A percentile compares a stretch with the other conserved stretches of the same genome.
Conservation (phyloP, 2,329 filamentous ascomycete species). For the Sphaerulina populicola region DNA sequence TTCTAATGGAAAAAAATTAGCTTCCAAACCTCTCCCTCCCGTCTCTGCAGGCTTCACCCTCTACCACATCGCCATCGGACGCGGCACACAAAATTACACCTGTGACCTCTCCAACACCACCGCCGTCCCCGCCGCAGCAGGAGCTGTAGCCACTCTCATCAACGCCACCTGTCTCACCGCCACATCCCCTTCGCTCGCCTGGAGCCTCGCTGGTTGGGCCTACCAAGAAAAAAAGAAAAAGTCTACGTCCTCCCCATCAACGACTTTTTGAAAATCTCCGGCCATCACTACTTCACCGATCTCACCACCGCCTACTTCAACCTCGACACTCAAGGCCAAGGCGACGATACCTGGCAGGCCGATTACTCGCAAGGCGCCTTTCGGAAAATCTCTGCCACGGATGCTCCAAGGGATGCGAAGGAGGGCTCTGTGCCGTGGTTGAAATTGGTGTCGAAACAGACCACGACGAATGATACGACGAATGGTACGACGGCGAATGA, state of each 20-base stretch:
- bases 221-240: no score
- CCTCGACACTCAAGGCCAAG: conserved; percentile 49
- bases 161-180: conserved; percentile 74
- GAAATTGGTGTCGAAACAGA: no score
- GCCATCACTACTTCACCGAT: conserved; percentile 73
- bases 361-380: conserved; percentile 54
- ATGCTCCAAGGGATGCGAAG: conserved; percentile 55
- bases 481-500: no score
- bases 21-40: conserved; percentile 47
- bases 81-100: conserved; percentile 91
- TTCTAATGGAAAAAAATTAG: conserved; percentile 21
- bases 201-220: conserved; percentile 56
- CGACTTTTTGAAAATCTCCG: conserved; percentile 46
- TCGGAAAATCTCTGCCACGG: conserved; percentile 52
- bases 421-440: conserved; percentile 69
- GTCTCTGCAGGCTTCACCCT: conserved; percentile 55
- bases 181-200: conserved; percentile 58
- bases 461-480: conserved; percentile 33
- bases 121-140: conserved; percentile 55
- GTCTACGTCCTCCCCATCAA: no score
- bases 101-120: conserved; percentile 54
- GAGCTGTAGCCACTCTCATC: conserved; percentile 77
- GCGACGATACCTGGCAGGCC: conserved; percentile 19
- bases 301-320: conserved; percentile 69
- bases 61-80: conserved; percentile 73